These are phyloP conservation scores for Kockovaella imperatae DNA, from an alignment of 768 basidiomycete species.

Conservation along the genomic window DNA sequence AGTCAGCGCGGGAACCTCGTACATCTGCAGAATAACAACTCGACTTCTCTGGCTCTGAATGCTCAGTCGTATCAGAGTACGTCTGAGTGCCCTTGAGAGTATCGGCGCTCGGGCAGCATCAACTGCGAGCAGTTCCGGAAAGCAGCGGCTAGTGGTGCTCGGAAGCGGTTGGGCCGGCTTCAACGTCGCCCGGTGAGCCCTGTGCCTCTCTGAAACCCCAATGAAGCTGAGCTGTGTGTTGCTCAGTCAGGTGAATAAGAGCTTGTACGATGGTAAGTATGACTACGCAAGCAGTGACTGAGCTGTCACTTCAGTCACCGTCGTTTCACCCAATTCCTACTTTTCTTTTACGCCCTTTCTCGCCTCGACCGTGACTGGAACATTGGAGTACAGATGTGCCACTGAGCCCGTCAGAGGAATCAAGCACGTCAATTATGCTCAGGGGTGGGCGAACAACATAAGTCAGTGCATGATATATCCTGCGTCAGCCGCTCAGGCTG, in stretches of 20 bases:
- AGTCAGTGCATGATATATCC: conserved; percentile 43
- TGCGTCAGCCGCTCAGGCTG: conserved; percentile 28
- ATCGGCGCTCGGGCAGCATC: no score
- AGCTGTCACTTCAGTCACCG: conserved; percentile 10
- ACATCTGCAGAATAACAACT: no score
- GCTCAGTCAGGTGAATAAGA: conserved; percentile 33
- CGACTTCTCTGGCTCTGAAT: no score
- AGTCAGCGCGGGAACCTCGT: no score
- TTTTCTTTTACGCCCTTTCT: conserved; percentile 51
- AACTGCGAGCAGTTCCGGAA: conserved; percentile 8
- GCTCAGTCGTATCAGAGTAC: no score
- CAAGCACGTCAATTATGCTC: conserved; percentile 47
- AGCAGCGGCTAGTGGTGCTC: conserved; percentile 38
- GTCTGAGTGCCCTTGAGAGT: no score
- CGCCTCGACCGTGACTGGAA: conserved; percentile 70
- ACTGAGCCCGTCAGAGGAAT: conserved; percentile 61
- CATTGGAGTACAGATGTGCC: conserved; percentile 71
- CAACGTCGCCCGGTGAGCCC: conserved; percentile 20
- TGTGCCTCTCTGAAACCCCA: no score
- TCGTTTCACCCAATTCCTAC: conserved; percentile 26
- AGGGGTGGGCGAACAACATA: conserved; percentile 42
- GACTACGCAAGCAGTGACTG: neutral
- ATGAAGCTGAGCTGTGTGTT: neutral
- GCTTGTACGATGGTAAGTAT: conserved; percentile 31
- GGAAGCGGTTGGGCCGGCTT: conserved; percentile 43